Evolutionary conservation across 108 stramenopile genomes (phyloP).

Genomic region (Skeletonema costatum): DNA sequence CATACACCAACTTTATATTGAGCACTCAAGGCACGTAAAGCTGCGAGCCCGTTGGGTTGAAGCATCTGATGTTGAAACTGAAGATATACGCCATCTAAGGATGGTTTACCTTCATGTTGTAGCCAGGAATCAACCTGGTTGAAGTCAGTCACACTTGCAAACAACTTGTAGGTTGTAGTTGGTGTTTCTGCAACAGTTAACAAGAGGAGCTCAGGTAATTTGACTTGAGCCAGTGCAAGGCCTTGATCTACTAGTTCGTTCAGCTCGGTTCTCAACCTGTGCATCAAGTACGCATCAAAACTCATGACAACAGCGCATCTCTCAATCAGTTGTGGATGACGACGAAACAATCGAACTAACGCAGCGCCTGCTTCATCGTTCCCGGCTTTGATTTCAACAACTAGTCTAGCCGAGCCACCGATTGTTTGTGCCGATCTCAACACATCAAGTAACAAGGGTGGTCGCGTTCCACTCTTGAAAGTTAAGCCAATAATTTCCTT

Average conservation of each 20-base stretch:
- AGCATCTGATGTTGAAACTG: slow-evolving; percentile 73
- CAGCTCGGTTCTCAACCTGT: slow-evolving; percentile 60
- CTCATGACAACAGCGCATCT: slow-evolving; percentile 72
- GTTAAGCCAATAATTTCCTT: slow-evolving; percentile 71
- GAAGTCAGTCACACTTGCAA: slow-evolving; percentile 53
- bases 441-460: slow-evolving; percentile 76
- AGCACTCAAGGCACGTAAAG: slow-evolving; percentile 44
- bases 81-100: slow-evolving; percentile 75
- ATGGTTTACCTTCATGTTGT: slow-evolving; percentile 33
- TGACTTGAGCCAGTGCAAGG: not conserved
- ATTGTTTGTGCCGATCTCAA: slow-evolving; percentile 66
- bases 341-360: slow-evolving; percentile 59
- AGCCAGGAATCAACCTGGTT: slow-evolving; percentile 64
- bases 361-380: slow-evolving; percentile 70
- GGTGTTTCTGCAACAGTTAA: slow-evolving; percentile 63
- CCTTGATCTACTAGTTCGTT: slow-evolving; percentile 13
- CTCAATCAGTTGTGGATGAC: slow-evolving; percentile 63
- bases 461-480: slow-evolving; percentile 67
- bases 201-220: slow-evolving; percentile 59
- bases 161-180: slow-evolving; percentile 50
- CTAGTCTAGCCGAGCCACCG: slow-evolving; percentile 54
- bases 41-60: slow-evolving; percentile 47
- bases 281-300: slow-evolving; percentile 78
- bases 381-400: slow-evolving; percentile 83
- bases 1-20: slow-evolving; percentile 66